Evolutionary conservation across 108 stramenopile genomes (phyloP), one percentile per base, ranked within the genome.

Genomic region (Parmales sp.): DNA sequence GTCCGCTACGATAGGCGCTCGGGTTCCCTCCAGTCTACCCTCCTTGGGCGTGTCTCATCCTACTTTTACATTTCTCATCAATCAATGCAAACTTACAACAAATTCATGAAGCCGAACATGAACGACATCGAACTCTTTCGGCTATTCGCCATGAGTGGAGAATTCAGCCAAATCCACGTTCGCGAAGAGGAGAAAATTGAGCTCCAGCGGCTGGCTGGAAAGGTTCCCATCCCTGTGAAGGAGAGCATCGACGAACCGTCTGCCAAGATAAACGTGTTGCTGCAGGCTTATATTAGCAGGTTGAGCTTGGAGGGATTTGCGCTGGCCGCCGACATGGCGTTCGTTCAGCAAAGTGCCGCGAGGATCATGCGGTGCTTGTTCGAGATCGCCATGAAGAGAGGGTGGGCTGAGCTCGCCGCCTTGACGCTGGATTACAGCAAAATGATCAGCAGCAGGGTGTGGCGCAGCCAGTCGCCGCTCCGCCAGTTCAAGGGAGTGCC

Each of bases 231-330:
- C 69, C 98, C 98, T 29, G 92, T 99, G 36, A 98, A 98, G 75
- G 95, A 96, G 72, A 82, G 83, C 66, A 86, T 92, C 9, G 92
- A 76, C 54, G 97, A 98, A 73, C 88, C 91, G 43, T 82, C 88
- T n/a, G 90, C 90, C 45, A 95, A 99, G 77, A 83, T 99, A 51
- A 99, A 99, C 75, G 94, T 95, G 46, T 84, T 99, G 45, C 83
- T 99, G 19, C 98, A 99, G 78, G 91, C 97, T 7, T 99, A 96
- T 77, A 97, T 99, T 73, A 92, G 91, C 63, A 83, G 93, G 46
- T 80, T 98, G n/a, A 90, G 84, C 64, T 81, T 99, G 7, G 98
- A 98, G 72, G 98, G 98, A n/a, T 96, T 96, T 75, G 98, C 98
- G 9, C 78, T 99, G 31, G 84, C 92, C 11, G 85, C 95, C 45